Conservation (phyloP, 78 protist species). For the Dictyostelium capitatum region DNA sequence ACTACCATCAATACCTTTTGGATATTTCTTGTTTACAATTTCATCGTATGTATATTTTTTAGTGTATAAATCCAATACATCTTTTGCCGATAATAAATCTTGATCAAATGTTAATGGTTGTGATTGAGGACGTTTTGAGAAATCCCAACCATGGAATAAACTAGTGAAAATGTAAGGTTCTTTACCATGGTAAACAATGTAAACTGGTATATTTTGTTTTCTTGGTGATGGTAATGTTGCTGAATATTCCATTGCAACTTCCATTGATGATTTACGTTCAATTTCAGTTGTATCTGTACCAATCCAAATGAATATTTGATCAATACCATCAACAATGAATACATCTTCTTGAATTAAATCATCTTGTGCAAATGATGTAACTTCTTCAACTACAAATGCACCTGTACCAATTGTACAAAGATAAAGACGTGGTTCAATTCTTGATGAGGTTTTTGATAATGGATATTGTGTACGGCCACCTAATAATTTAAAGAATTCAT, state of each 20-base stretch:
- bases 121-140: slow-evolving; percentile 10
- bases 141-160: slow-evolving; percentile 88
- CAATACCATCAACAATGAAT: slow-evolving; percentile 80
- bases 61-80: slow-evolving; percentile 58
- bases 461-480: slow-evolving; percentile 61
- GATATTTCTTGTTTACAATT: slow-evolving; percentile 65
- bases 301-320: slow-evolving; percentile 80
- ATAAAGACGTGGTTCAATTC: slow-evolving; percentile 77
- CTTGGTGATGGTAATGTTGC: slow-evolving; percentile 20
- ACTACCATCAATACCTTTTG: slow-evolving; percentile 85
- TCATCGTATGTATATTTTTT: slow-evolving; percentile 82
- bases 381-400: slow-evolving; percentile 75
- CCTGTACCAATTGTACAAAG: slow-evolving; percentile 82
- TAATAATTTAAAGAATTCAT: slow-evolving; percentile 59
- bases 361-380: slow-evolving; percentile 76
- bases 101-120: not conserved
- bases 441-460: not conserved
- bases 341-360: slow-evolving; percentile 85
- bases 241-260: slow-evolving; percentile 73
- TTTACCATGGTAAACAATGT: slow-evolving; percentile 39
- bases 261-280: slow-evolving; percentile 79
- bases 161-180: slow-evolving; percentile 81
- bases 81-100: slow-evolving; percentile 39
- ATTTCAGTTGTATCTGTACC: slow-evolving; percentile 70
- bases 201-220: slow-evolving; percentile 27